Evolutionary conservation across 179 eudicot genomes (phyloP).

Genomic region (Vitellaria paradoxa): DNA sequence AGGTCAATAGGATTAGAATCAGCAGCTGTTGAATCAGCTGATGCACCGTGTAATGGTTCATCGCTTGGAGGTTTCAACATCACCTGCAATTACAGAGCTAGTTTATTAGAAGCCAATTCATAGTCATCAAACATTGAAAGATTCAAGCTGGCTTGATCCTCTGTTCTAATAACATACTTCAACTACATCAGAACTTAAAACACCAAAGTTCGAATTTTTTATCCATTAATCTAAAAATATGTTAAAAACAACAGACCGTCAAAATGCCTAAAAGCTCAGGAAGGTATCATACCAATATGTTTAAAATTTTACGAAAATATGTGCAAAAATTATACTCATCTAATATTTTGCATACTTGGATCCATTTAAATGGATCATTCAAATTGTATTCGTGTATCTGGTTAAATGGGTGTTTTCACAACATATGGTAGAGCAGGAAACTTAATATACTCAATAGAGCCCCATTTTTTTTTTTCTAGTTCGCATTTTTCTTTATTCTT

Average conservation of each 20-base stretch:
- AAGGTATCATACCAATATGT: neutral
- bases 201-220: neutral
- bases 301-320: neutral
- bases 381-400: neutral
- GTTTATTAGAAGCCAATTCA: neutral
- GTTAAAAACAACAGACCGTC: neutral
- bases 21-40: conserved; percentile 6
- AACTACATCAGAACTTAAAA: neutral
- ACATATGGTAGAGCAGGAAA: neutral
- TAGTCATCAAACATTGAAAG: neutral
- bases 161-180: neutral
- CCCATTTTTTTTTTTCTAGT: neutral
- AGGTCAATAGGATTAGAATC: conserved; percentile 48
- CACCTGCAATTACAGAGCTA: conserved; percentile 40
- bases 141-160: neutral
- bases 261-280: neutral
- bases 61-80: conserved; percentile 87
- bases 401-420: neutral
- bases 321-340: neutral
- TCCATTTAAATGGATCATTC: neutral
- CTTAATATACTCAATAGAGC: neutral
- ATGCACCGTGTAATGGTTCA: conserved; percentile 51
- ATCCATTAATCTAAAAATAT: neutral
- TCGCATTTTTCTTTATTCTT: neutral
- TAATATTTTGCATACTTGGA: neutral